Evolutionary conservation across 2,329 filamentous ascomycete species (phyloP).

Genomic region (Hypomyces rosellus): DNA sequence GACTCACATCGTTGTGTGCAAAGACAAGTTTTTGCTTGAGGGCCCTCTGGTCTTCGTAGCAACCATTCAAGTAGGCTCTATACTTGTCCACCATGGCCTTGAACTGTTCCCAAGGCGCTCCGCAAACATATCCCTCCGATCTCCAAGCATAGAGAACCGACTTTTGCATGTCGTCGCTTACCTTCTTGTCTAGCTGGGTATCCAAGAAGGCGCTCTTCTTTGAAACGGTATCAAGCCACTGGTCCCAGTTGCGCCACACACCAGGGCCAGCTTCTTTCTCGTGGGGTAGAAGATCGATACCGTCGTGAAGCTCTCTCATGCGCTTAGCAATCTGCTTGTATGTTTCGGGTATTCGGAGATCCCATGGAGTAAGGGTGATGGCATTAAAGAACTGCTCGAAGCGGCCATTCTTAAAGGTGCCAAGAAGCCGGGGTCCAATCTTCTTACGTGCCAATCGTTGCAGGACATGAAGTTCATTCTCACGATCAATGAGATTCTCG

Average conservation of each 20-base stretch:
- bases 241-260: conserved; percentile 92
- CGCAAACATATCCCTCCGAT: conserved; percentile 68
- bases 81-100: conserved; percentile 70
- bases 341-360: conserved; percentile 74
- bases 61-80: conserved; percentile 62
- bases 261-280: conserved; percentile 75
- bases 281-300: conserved; percentile 74
- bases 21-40: conserved; percentile 78
- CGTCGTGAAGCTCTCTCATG: conserved; percentile 93
- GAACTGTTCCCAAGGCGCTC: conserved; percentile 77
- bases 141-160: conserved; percentile 52
- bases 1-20: conserved; percentile 89
- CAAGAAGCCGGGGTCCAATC: conserved; percentile 84
- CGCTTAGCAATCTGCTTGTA: conserved; percentile 93
- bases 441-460: conserved; percentile 81
- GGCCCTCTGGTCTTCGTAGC: conserved; percentile 60
- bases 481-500: conserved; percentile 90
- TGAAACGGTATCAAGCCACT: conserved; percentile 67
- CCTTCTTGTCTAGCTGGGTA: conserved; percentile 48
- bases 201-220: conserved; percentile 53
- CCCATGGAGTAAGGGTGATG: conserved; percentile 66
- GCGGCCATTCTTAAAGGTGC: conserved; percentile 88
- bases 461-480: conserved; percentile 81
- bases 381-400: conserved; percentile 95
- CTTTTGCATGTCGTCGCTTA: conserved; percentile 17